A percentile compares a stretch with the other conserved stretches of the same genome.
Evolutionary conservation across 2,329 filamentous ascomycete genomes (phyloP).

Genomic region (Colletotrichum australisinense): DNA sequence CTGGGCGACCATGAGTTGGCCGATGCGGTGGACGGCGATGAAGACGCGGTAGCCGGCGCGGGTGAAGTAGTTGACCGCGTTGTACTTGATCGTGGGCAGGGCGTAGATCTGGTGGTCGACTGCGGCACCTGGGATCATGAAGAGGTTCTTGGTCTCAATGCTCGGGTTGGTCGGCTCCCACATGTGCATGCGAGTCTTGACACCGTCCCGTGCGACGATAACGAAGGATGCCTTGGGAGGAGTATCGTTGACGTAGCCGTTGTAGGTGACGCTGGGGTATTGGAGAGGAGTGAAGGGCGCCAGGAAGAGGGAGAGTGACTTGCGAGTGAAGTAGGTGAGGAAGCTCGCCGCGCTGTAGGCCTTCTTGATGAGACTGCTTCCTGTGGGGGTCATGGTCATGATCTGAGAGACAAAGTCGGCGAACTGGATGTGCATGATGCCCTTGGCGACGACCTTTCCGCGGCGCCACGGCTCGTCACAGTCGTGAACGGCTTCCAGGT

Average conservation of each 20-base stretch:
- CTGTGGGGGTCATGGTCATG: conserved; percentile 63
- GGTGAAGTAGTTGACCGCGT: conserved; percentile 72
- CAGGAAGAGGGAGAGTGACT: conserved; percentile 64
- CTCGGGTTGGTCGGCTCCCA: conserved; percentile 62
- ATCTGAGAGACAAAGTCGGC: conserved; percentile 67
- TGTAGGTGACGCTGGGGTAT: conserved; percentile 60
- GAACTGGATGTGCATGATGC: conserved; percentile 67
- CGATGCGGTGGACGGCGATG: conserved; percentile 68
- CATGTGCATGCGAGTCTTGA: conserved; percentile 64
- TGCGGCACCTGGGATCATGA: conserved; percentile 72
- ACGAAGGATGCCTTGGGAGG: conserved; percentile 53
- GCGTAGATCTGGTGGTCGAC: conserved; percentile 74
- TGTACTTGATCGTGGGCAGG: conserved; percentile 71
- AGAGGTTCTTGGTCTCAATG: conserved; percentile 59
- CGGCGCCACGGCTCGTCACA: conserved; percentile 52
- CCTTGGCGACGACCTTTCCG: conserved; percentile 63
- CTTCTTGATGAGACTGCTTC: conserved; percentile 57
- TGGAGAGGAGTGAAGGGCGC: conserved; percentile 66
- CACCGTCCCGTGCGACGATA: conserved; percentile 64
- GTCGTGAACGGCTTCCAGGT: conserved; percentile 42
- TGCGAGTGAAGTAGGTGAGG: conserved; percentile 65
- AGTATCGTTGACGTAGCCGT: conserved; percentile 65
- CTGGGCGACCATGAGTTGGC: conserved; percentile 60
- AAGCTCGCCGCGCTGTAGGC: conserved; percentile 60
- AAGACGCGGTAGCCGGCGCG: conserved; percentile 71